phyloP scores from a whole-genome alignment of 2,329 filamentous ascomycete species.

The Trichoderma sp. region DNA sequence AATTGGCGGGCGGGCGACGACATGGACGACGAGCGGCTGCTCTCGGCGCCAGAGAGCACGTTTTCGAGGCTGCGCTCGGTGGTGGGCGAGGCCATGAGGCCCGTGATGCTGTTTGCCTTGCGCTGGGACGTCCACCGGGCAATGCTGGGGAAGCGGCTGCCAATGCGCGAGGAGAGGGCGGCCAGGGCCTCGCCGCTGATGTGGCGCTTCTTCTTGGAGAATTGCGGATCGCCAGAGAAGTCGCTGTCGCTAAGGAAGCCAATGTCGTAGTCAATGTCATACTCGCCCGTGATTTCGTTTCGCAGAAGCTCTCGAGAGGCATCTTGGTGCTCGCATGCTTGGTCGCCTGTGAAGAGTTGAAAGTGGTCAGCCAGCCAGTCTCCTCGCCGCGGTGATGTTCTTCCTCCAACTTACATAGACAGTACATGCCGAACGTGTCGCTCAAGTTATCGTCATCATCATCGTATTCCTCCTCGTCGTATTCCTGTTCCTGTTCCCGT shows the following conservation, averaged over 20 bases:
- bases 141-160: conserved; percentile 61
- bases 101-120: conserved; percentile 42
- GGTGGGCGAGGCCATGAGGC: conserved; percentile 59
- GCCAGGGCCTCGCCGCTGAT: conserved; percentile 59
- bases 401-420: conserved; percentile 67
- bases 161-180: conserved; percentile 67
- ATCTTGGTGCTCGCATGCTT: conserved; percentile 62
- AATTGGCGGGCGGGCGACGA: conserved; percentile 61
- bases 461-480: conserved; percentile 56
- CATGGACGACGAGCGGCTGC: conserved; percentile 78
- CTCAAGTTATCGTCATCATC: conserved; percentile 46
- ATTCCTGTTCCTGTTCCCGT: conserved; percentile 65
- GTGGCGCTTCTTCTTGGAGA: conserved; percentile 58
- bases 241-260: conserved; percentile 70
- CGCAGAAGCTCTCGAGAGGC: conserved; percentile 46
- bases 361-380: conserved; percentile 30
- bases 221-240: conserved; percentile 49
- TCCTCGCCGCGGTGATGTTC: neutral
- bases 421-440: conserved; percentile 58
- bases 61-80: conserved; percentile 86
- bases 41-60: conserved; percentile 69
- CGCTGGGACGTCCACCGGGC: conserved; percentile 55
- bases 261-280: conserved; percentile 65
- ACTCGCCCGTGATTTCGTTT: conserved; percentile 46
- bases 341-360: conserved; percentile 55